Conservation (phyloP, 2,329 filamentous ascomycete species). For the Monosporascus sp. region DNA sequence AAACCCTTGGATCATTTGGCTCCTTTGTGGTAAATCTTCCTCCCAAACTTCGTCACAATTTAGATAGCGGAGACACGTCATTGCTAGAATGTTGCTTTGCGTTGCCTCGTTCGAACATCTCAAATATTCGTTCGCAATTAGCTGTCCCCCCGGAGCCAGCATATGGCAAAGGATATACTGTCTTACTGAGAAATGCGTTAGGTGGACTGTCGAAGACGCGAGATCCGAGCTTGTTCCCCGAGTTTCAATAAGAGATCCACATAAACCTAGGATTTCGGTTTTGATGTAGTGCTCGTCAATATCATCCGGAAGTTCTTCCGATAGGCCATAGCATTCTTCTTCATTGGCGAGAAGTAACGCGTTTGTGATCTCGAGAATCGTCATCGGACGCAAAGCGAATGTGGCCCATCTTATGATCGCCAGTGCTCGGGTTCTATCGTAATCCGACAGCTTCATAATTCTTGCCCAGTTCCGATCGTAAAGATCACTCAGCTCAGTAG, state of each 20-base stretch:
- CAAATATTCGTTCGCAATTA: no score
- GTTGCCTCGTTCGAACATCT: no score
- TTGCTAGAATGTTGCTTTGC: no score
- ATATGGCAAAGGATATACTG: no score
- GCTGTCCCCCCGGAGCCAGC: no score
- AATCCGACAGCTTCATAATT: constrained; percentile 8
- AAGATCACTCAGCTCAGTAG: constrained; percentile 19
- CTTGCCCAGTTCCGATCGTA: constrained; percentile 27
- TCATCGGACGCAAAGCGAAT: constrained; percentile 13
- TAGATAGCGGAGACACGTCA: no score
- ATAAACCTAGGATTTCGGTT: constrained; percentile 7
- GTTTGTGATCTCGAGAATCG: constrained; percentile 6
- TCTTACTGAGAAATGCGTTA: no score
- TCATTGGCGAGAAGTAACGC: constrained; percentile 3
- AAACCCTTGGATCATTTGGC: no score
- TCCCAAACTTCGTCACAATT: no score
- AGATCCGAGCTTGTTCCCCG: neutral
- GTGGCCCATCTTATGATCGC: constrained; percentile 25
- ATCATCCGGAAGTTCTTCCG: constrained; percentile 5
- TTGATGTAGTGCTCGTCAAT: constrained; percentile 8
- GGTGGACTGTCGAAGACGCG: neutral
- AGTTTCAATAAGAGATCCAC: constrained; percentile 7
- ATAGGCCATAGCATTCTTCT: constrained; percentile 1
- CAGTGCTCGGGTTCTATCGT: constrained; percentile 17
- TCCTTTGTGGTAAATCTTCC: no score